Percentiles rank a stretch among this genome's conserved stretches.
These are phyloP conservation scores for Jamesozyma piceae DNA, from an alignment of 805 yeast species.

Conservation along the genomic window DNA sequence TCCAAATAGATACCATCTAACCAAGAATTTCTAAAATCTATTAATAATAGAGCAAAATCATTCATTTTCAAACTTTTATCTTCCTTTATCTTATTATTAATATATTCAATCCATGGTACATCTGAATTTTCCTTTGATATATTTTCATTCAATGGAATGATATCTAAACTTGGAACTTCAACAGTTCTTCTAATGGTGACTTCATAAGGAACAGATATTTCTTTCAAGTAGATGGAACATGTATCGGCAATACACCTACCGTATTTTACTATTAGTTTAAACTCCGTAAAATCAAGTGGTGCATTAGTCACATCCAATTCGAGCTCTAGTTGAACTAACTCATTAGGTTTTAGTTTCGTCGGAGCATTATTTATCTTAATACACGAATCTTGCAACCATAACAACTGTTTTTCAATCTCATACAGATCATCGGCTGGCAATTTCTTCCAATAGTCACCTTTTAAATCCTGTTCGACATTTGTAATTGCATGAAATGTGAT, in stretches of 20 bases:
- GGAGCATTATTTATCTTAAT: conserved; percentile 16
- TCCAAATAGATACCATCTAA: conserved; percentile 39
- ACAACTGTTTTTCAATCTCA: conserved; percentile 20
- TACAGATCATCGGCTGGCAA: conserved; percentile 22
- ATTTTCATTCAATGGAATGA: conserved; percentile 45
- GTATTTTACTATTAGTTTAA: conserved; percentile 22
- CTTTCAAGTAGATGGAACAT: conserved; percentile 17
- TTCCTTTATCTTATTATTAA: conserved; percentile 7
- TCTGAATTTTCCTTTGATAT: conserved; percentile 14
- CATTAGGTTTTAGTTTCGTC: conserved; percentile 16
- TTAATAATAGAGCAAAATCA: conserved; percentile 52
- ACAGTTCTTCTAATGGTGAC: conserved; percentile 44
- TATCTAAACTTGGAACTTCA: conserved; percentile 61
- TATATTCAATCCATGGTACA: conserved; percentile 25
- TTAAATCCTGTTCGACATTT: conserved; percentile 18
- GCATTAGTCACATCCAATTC: conserved; percentile 19
- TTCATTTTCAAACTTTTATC: conserved; percentile 28
- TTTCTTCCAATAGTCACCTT: conserved; percentile 25
- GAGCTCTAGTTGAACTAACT: conserved; percentile 15
- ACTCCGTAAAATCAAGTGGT: conserved; percentile 16
- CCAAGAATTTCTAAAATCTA: conserved; percentile 83
- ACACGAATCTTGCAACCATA: conserved; percentile 17
- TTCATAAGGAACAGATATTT: conserved; percentile 20
- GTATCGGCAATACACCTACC: conserved; percentile 18
- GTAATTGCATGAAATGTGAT: conserved; percentile 17